A percentile compares a stretch with the other conserved stretches of the same genome.
These are phyloP conservation scores for Raffaelea ambrosiae DNA, from an alignment of 2,329 filamentous ascomycete genomes.

Conservation along the genomic window DNA sequence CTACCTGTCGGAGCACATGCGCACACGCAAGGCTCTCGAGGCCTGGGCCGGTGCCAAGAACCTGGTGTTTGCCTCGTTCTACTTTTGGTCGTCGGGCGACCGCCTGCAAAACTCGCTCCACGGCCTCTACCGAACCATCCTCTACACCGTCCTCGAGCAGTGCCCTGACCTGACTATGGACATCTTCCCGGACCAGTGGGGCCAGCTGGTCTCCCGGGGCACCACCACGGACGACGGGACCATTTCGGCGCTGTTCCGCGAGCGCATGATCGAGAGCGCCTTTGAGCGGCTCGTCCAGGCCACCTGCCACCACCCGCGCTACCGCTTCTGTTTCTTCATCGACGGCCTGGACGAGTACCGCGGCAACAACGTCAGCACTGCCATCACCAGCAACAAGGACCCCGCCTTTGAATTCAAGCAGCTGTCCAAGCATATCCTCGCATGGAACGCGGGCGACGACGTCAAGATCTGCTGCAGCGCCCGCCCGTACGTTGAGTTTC, in stretches of 20 bases:
- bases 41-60: neutral
- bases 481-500: neutral
- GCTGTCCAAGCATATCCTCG: neutral
- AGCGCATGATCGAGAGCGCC: neutral
- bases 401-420: neutral
- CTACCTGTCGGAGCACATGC: neutral
- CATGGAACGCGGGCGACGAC: neutral
- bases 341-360: conserved; percentile 3
- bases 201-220: neutral
- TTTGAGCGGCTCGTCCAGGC: neutral
- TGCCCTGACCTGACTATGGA: neutral
- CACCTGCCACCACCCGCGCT: neutral
- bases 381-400: neutral
- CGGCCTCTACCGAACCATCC: neutral
- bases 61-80: conserved; percentile 1
- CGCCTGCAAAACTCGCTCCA: neutral
- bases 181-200: conserved; percentile 1
- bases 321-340: conserved; percentile 2
- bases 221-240: no score
- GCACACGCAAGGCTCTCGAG: neutral
- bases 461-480: conserved; percentile 1
- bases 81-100: neutral
- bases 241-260: neutral
- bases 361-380: neutral
- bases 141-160: neutral